Base-by-base conservation (phyloP, 257 asterid genomes). In the Gentiana straminea region DNA sequence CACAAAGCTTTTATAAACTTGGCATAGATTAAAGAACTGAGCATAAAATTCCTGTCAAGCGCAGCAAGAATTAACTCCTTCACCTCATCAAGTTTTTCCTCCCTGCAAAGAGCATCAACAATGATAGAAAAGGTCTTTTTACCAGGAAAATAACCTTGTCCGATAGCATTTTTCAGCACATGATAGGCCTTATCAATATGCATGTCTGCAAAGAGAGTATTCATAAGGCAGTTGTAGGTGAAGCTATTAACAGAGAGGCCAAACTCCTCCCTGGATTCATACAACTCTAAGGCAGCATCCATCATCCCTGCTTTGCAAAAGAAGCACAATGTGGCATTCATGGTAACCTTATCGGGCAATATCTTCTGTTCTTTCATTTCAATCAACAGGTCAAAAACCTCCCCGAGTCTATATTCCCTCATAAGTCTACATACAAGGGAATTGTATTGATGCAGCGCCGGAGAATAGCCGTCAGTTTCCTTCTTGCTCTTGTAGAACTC, bases 171-270 rank as follows among this genome's bases (percentile, higher is more conserved):
- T 62, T 52, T 72, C 69, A 84, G 64, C 67, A 86, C 72, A 4
- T 61, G 57, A 69, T 63, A 84, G 0, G 87, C 88, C 49, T 72
- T 81, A 35, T 79, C 81, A 60, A 72, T 72, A 61, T 73, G 73
- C 11, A 60, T 71, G 65, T 84, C 87, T 61, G 82, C 83, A 54
- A 78, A 52, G 13, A 91, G 86, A 63, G 86, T 61, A 62, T 87
- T 83, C 68, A 83, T 75, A 50, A 91, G 87, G 78, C 76, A 81
- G 67, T 87, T 81, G 74, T 87, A 84, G 59, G 95, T 82, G 89
- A 81, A 79, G 57, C 68, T 65, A 64, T 75, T 84, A 47, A 83
- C 77, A 61, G 96, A 81, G 32, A 84, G 78, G 49, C 87, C 94
- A 65, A 80, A 72, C 72, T 84, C 89, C 3, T 58, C 72, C 68